Conservation (phyloP, 768 basidiomycete genomes). For the Mycena epipterygia region DNA sequence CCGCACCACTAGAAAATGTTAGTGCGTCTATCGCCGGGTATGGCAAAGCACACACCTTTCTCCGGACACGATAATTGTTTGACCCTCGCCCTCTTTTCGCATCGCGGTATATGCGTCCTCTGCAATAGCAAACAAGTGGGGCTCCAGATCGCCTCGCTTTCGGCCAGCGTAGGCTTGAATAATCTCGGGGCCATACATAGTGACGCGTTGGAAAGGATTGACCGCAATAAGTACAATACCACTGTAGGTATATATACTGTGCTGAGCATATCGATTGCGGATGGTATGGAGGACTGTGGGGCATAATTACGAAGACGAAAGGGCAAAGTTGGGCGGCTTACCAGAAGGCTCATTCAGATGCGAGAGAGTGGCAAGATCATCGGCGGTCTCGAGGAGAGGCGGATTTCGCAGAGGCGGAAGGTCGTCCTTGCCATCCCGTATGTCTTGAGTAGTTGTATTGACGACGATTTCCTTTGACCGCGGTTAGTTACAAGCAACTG, state of each 20-base stretch:
- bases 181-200: slow-evolving; percentile 96
- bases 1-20: slow-evolving; percentile 84
- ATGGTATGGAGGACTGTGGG: slow-evolving; percentile 93
- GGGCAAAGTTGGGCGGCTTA: slow-evolving; percentile 45
- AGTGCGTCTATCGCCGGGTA: slow-evolving; percentile 26
- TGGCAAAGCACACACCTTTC: slow-evolving; percentile 77
- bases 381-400: slow-evolving; percentile 94
- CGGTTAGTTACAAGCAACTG: slow-evolving; percentile 5
- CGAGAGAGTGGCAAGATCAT: slow-evolving; percentile 97
- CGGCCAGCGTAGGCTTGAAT: slow-evolving; percentile 97
- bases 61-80: slow-evolving; percentile 98
- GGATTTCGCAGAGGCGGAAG: slow-evolving; percentile 97
- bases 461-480: slow-evolving; percentile 77
- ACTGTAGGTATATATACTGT: slow-evolving; percentile 98
- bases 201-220: slow-evolving; percentile 98
- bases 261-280: slow-evolving; percentile 95
- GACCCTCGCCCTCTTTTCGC: slow-evolving; percentile 93
- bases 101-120: slow-evolving; percentile 99
- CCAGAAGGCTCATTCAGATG: slow-evolving; percentile 99
- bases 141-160: slow-evolving; percentile 94
- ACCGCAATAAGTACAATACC: slow-evolving; percentile 99
- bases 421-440: slow-evolving; percentile 82
- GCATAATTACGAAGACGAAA: not conserved
- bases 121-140: slow-evolving; percentile 98
- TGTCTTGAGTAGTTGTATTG: slow-evolving; percentile 83